phyloP scores from a whole-genome alignment of 768 basidiomycete species.

The Cantharellus cinnabarinus region DNA sequence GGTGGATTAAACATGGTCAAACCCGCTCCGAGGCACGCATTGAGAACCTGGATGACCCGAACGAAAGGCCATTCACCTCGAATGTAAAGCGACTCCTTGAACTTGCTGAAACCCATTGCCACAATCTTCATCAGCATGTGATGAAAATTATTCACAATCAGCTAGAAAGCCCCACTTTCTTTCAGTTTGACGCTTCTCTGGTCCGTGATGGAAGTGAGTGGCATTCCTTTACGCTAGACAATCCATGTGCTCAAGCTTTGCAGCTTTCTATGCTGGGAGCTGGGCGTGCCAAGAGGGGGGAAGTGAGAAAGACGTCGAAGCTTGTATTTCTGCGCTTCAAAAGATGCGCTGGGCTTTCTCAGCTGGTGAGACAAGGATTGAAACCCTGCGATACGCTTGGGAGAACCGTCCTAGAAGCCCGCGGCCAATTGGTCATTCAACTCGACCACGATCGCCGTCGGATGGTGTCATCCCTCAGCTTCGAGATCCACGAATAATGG shows the following conservation, averaged over 20 bases:
- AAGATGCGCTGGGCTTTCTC: constrained; percentile 62
- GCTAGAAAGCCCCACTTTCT: constrained; percentile 34
- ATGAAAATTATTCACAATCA: constrained; percentile 28
- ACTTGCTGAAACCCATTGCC: constrained; percentile 26
- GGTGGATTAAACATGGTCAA: constrained; percentile 14
- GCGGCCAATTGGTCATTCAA: neutral
- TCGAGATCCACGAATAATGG: neutral
- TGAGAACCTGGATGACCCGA: constrained; percentile 7
- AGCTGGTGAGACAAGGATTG: constrained; percentile 38
- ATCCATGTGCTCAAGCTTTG: neutral
- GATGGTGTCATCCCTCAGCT: neutral
- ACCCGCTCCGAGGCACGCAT: constrained; percentile 9
- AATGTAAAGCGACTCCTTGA: constrained; percentile 21
- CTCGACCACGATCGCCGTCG: neutral
- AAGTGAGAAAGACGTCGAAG: constrained; percentile 28
- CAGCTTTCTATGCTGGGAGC: constrained; percentile 54
- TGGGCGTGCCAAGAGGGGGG: constrained; percentile 40
- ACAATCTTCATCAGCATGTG: constrained; percentile 26
- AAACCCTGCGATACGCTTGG: constrained; percentile 2
- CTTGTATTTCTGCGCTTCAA: constrained; percentile 52
- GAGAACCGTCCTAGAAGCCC: neutral
- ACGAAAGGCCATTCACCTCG: constrained; percentile 13
- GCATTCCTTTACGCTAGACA: constrained; percentile 17
- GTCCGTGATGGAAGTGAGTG: constrained; percentile 67
- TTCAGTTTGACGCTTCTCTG: constrained; percentile 69